Conservation (phyloP, 306 rosid genomes). For the Neltuma alba region DNA sequence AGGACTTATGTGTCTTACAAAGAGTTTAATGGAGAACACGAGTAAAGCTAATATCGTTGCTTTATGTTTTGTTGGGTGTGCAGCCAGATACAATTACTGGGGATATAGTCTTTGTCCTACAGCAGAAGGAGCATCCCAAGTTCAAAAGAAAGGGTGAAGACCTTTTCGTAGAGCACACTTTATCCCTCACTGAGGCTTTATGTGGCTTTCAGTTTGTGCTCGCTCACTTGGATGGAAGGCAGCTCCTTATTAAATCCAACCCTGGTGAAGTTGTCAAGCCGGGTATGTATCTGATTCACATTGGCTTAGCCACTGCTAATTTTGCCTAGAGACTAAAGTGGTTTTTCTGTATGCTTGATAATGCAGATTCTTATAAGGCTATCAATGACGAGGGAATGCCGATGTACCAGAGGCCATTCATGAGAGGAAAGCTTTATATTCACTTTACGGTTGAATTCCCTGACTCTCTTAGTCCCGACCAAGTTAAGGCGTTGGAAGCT, state of each 20-base stretch:
- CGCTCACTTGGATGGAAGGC: constrained; percentile 84
- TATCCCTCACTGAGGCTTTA: constrained; percentile 83
- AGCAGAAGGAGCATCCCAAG: constrained; percentile 94
- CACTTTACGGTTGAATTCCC: constrained; percentile 93
- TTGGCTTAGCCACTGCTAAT: background rate
- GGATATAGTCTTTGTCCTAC: constrained; percentile 88
- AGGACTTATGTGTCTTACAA: background rate
- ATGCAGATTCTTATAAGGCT: constrained; percentile 83
- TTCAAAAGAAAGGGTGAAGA: constrained; percentile 84
- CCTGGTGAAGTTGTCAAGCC: constrained; percentile 97
- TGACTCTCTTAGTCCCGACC: constrained; percentile 61
- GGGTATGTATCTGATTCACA: constrained; percentile 49
- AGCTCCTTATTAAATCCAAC: constrained; percentile 85
- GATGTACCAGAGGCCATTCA: constrained; percentile 83
- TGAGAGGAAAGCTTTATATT: constrained; percentile 91
- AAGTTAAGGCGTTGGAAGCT: constrained; percentile 61
- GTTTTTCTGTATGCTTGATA: background rate
- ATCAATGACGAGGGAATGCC: constrained; percentile 97
- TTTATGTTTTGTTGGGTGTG: constrained; percentile 4
- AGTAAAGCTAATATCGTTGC: constrained; percentile 10
- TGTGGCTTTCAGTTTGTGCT: constrained; percentile 90
- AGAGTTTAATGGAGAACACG: background rate
- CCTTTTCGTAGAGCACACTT: constrained; percentile 74
- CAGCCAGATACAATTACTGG: constrained; percentile 98
- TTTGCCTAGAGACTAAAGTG: background rate